These are phyloP conservation scores for Aspergillus sp. DNA, from an alignment of 2,329 filamentous ascomycete species.

Conservation along the genomic window DNA sequence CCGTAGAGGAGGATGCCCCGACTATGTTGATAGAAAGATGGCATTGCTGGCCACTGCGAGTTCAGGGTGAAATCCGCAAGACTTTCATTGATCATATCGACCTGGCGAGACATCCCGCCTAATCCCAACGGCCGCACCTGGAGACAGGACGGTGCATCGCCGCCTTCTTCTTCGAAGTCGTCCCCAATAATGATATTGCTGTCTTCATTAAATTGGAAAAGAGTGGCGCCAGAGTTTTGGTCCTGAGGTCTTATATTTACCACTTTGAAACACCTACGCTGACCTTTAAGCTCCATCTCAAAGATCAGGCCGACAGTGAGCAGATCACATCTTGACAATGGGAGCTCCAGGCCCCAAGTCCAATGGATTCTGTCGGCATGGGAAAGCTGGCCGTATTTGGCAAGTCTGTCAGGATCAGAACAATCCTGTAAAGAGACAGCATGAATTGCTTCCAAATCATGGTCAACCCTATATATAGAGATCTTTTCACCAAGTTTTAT, in stretches of 20 bases:
- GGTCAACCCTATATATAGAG: conserved; percentile 48
- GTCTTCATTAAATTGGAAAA: conserved; percentile 28
- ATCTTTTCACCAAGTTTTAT: conserved; percentile 66
- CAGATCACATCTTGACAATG: conserved; percentile 51
- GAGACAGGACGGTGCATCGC: conserved; percentile 10
- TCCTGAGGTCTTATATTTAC: conserved; percentile 45
- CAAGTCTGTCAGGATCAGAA: conserved; percentile 34
- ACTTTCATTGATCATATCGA: conserved; percentile 58
- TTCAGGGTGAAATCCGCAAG: conserved; percentile 48
- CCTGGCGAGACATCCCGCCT: conserved; percentile 59
- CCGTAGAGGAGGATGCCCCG: conserved; percentile 69
- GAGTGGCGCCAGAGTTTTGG: conserved; percentile 29
- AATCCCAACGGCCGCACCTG: conserved; percentile 44
- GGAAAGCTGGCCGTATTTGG: conserved; percentile 27
- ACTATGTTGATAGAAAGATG: conserved; percentile 34
- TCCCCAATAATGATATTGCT: conserved; percentile 27
- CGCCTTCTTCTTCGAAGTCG: conserved; percentile 10
- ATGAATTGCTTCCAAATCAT: conserved; percentile 46
- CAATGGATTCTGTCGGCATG: conserved; percentile 36
- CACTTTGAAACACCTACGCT: conserved; percentile 55
- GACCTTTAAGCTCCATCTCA: conserved; percentile 51
- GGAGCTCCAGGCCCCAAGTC: conserved; percentile 42
- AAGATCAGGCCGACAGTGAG: conserved; percentile 64
- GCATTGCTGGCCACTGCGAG: conserved; percentile 27
- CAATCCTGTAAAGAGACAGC: conserved; percentile 55